Evolutionary conservation across 192 early-diverging fungal genomes (phyloP).

Genomic region (Coemansia sp.): DNA sequence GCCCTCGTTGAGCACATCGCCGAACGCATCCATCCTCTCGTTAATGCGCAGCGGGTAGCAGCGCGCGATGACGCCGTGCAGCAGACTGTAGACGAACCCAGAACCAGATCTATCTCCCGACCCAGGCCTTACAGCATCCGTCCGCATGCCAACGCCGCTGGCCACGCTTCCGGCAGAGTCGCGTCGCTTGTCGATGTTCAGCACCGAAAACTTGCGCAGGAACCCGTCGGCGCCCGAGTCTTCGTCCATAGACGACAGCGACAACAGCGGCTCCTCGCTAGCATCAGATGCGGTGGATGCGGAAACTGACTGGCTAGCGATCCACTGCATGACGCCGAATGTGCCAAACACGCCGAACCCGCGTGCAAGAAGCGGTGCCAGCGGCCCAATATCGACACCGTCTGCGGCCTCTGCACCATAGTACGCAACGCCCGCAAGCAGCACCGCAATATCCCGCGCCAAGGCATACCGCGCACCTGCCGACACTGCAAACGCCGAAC

Average conservation of each 20-base stretch:
- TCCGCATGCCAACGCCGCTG: not conserved
- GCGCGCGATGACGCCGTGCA: conserved; percentile 36
- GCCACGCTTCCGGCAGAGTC: conserved; percentile 25
- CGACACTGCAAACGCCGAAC: conserved; percentile 30
- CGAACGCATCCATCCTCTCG: conserved; percentile 34
- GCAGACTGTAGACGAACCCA: conserved; percentile 39
- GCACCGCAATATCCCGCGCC: conserved; percentile 28
- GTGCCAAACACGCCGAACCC: conserved; percentile 16
- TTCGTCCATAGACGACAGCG: conserved; percentile 1
- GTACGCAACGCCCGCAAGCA: conserved; percentile 32
- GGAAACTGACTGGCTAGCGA: conserved; percentile 33
- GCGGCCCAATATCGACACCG: not conserved
- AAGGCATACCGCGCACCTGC: conserved; percentile 31
- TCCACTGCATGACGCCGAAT: conserved; percentile 40
- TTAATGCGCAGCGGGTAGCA: conserved; percentile 24
- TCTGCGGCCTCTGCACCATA: conserved; percentile 13
- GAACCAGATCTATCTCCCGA: not conserved
- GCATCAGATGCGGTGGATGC: not conserved
- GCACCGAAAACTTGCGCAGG: conserved; percentile 48
- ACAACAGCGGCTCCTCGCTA: conserved; percentile 6
- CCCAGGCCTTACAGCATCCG: not conserved
- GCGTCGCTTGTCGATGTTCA: conserved; percentile 37
- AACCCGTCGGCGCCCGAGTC: conserved; percentile 32
- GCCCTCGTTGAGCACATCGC: conserved; percentile 46
- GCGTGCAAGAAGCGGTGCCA: conserved; percentile 23